Evolutionary conservation across 176 grass and related monocot genomes (phyloP), one percentile per base, ranked within the genome.

Genomic region (Oryza australiensis): DNA sequence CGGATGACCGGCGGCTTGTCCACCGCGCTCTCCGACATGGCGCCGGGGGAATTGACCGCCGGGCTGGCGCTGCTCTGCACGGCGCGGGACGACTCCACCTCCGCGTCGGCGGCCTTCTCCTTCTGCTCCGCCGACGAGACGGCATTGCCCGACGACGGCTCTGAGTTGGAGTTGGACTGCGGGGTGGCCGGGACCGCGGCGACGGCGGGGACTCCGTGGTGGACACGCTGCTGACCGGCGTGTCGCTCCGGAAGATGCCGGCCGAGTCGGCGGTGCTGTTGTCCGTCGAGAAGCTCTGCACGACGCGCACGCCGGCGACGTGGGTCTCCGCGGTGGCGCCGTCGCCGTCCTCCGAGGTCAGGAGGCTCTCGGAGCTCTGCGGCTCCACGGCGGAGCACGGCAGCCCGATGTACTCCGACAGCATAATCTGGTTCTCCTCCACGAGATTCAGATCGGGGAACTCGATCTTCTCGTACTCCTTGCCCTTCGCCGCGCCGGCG

Each of bases 361-460:
- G 70, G 29, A 99, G 90, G 80, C 97, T 99, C 32, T 89, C 93
- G 23, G 93, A 88, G 91, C 83, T 92, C 75, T 86, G 88, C 68
- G 88, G 40, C 26, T 99, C 87, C 88, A 98, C 78, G n/a, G 72
- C 76, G 0, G 78, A n/a, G 87, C 87, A 81, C 41, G 88, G 83
- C 79, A 86, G 37, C 1, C 74, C 75, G 49, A 89, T 91, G 78
- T 99, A 99, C 75, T 99, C 97, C 5, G 97, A 99, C 18, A 99
- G 77, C 97, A 99, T 99, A 33, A 92, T 91, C 73, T 92, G 79
- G 64, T 99, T 99, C 81, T 90, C 97, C 51, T 99, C 94, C 18
- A 90, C 91, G n/a, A 95, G 84, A 76, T 96, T 89, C 80, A 94
- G 77, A 70, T 99, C 97, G 22, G 93, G 97, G 89, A 99, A 99